Percentiles rank a stretch among this genome's conserved stretches.
Conservation (phyloP, 1,284 basidiomycete species). For the Cryptococcus jaspeensis region DNA sequence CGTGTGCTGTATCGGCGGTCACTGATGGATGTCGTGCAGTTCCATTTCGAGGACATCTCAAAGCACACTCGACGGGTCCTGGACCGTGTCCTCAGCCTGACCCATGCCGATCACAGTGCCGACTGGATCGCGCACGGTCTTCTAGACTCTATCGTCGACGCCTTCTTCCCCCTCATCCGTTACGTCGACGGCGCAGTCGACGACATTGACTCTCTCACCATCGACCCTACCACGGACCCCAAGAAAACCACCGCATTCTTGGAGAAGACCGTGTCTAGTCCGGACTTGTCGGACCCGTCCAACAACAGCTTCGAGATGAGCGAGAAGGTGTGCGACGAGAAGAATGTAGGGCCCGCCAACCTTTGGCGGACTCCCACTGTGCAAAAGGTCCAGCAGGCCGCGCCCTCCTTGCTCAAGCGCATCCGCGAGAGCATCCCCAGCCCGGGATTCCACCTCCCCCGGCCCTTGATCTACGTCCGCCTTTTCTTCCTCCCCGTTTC, state of each 20-base stretch:
- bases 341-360: slow-evolving; percentile 1
- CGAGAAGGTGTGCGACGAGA: slow-evolving; percentile 13
- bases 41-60: slow-evolving; percentile 88
- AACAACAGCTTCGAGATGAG: slow-evolving; percentile 20
- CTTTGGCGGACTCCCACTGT: background rate
- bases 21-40: slow-evolving; percentile 55
- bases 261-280: slow-evolving; percentile 9
- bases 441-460: slow-evolving; percentile 4
- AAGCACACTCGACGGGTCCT: slow-evolving; percentile 81
- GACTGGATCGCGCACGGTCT: slow-evolving; percentile 95
- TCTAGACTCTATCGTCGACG: slow-evolving; percentile 90
- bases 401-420: background rate
- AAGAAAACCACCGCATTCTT: slow-evolving; percentile 18
- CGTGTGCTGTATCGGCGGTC: too few relatives aligned
- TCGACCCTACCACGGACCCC: slow-evolving; percentile 43
- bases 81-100: slow-evolving; percentile 60
- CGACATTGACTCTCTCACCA: slow-evolving; percentile 72
- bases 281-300: background rate
- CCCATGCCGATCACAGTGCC: slow-evolving; percentile 57
- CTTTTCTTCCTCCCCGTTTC: slow-evolving; percentile 41
- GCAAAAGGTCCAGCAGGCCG: background rate
- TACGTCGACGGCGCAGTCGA: slow-evolving; percentile 80
- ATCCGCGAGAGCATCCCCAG: background rate
- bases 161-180: slow-evolving; percentile 84
- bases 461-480: slow-evolving; percentile 29